phyloP scores from a whole-genome alignment of 2,329 filamentous ascomycete genomes.

The Lasiodiplodia hormozganensis region DNA sequence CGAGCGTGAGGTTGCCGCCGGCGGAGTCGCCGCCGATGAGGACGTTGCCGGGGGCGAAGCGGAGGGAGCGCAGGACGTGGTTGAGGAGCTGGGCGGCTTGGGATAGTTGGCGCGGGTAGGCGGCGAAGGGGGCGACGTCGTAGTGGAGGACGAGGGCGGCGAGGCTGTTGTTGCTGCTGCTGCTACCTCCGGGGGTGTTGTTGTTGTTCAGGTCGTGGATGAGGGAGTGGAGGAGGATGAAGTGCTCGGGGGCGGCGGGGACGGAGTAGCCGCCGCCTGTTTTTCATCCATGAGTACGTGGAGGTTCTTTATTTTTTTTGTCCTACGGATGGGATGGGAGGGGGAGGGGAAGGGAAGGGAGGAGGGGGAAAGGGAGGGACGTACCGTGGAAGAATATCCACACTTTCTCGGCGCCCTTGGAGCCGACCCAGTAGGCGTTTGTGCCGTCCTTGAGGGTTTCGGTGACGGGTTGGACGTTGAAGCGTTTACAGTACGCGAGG shows the following conservation, averaged over 20 bases:
- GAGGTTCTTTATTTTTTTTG: not conserved
- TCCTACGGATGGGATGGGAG: too few relatives aligned
- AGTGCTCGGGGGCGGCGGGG: conserved; percentile 9
- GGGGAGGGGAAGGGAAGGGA: not conserved
- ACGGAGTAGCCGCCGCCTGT: conserved; percentile 27
- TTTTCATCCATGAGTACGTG: not conserved
- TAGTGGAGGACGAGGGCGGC: conserved; percentile 38
- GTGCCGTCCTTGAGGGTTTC: conserved; percentile 27
- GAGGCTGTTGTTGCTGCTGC: not conserved
- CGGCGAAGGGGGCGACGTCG: conserved; percentile 36
- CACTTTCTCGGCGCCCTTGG: conserved; percentile 13
- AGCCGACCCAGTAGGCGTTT: conserved; percentile 24
- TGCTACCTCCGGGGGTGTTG: not conserved
- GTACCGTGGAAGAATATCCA: conserved; percentile 24
- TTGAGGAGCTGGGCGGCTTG: conserved; percentile 35
- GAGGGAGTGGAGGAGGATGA: conserved; percentile 15
- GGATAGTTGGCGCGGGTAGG: conserved; percentile 36
- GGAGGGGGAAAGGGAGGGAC: not conserved
- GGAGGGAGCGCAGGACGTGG: conserved; percentile 32
- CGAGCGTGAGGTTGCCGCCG: conserved; percentile 35
- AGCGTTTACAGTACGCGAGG: conserved; percentile 11
- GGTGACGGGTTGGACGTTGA: conserved; percentile 8
- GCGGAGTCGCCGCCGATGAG: conserved; percentile 35
- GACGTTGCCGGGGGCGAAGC: not conserved
- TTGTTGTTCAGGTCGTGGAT: not conserved